These are phyloP conservation scores for Candida khao-thaluensis DNA, from an alignment of 805 yeast genomes.

Conservation along the genomic window DNA sequence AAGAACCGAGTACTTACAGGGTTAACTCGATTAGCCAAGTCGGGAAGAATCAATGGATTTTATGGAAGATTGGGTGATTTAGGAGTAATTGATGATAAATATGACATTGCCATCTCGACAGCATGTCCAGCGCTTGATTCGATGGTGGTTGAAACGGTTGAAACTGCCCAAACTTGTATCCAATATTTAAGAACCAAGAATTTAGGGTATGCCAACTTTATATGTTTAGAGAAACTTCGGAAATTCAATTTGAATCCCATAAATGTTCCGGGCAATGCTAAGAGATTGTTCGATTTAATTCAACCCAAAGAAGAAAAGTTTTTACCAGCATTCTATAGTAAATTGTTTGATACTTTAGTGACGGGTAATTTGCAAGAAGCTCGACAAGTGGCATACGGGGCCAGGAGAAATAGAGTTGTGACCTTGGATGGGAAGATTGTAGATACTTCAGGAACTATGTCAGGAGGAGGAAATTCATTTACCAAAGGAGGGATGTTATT, in stretches of 20 bases:
- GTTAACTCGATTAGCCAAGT: constrained; percentile 62
- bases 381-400: constrained; percentile 81
- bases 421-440: constrained; percentile 90
- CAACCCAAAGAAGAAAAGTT: constrained; percentile 64
- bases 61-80: constrained; percentile 89
- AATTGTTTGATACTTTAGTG: constrained; percentile 82
- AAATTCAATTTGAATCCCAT: constrained; percentile 57
- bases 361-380: constrained; percentile 79
- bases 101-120: constrained; percentile 92
- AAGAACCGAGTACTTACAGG: constrained; percentile 73
- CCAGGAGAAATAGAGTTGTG: constrained; percentile 80
- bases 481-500: constrained; percentile 77
- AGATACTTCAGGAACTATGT: constrained; percentile 91
- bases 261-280: constrained; percentile 64
- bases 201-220: constrained; percentile 87
- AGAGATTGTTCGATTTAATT: constrained; percentile 82
- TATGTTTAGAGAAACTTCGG: constrained; percentile 72
- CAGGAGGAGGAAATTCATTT: constrained; percentile 86
- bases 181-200: constrained; percentile 78
- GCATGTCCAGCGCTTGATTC: constrained; percentile 91
- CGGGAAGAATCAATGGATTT: constrained; percentile 84
- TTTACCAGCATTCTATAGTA: constrained; percentile 86
- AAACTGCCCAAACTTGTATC: constrained; percentile 60
- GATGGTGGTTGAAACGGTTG: constrained; percentile 82
- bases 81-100: constrained; percentile 85